Base-by-base conservation (phyloP, 2,329 filamentous ascomycete genomes). In the Fusarium pininemorale region DNA sequence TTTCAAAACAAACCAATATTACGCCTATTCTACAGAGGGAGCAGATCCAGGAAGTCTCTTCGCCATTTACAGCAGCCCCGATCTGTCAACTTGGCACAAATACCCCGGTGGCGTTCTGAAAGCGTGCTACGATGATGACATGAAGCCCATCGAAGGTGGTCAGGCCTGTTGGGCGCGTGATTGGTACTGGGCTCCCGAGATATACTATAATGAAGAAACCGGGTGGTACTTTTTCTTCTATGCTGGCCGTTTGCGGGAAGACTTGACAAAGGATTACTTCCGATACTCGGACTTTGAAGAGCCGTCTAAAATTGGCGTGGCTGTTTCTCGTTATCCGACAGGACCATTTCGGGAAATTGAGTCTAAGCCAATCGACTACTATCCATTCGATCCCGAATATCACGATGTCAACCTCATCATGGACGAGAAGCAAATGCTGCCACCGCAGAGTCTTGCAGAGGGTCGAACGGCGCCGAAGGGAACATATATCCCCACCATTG, bases 401-500 rank as follows among this genome's bases (percentile, higher is more conserved):
- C 75, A 80, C 54, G 81, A 82, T 56, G 78, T 82, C 54, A 82
- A 82, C 59, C 81, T 82, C 42, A 81, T 82, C 53, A 82, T 82
- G 81, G 79, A 82, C 62, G 72, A 81, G 41, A 68, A 78, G 62
- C 81, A 82, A 53, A 79, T 80, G 81, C 66, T 80, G 22, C 81
- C 81, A 2, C 81, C 81, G 2, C 74, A 78, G 47, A 80, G 55
- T 41, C 74, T 75, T 3, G 66, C 69, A 7, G 47, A 80, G 26
- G 81, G 81, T 2, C 50, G 72, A 26, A 78, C 63, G 1, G 81
- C 81, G 16, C 81, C 81, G 1, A 81, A 74, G 63, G 81, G 81
- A 20, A 82, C 81, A 2, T 82, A 80, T 26, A 82, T 82, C 26
- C 81, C 81, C 2, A 80, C 79, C 8, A 86, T 87, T 13, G 86